These are phyloP conservation scores for Tardiomyces blankii DNA, from an alignment of 1,139 yeast species.

Conservation along the genomic window DNA sequence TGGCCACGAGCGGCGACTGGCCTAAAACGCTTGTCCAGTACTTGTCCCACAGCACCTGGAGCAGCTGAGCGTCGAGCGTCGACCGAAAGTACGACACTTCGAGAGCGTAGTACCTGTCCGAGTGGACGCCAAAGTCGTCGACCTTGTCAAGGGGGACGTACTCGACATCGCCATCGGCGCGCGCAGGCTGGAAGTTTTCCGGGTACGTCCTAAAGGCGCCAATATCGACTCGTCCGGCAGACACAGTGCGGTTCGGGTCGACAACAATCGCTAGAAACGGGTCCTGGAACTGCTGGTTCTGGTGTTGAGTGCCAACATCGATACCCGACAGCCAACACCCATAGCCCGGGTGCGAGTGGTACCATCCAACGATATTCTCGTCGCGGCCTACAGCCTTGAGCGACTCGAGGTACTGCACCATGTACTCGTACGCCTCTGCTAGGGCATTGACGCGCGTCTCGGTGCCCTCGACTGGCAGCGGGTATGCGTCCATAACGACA, in stretches of 20 bases:
- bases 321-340: conserved; percentile 74
- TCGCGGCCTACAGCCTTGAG: conserved; percentile 42
- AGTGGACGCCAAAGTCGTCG: conserved; percentile 60
- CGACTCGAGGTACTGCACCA: conserved; percentile 70
- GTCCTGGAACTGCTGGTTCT: conserved; percentile 78
- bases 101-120: conserved; percentile 60
- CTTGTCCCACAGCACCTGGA: conserved; percentile 37
- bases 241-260: conserved; percentile 65
- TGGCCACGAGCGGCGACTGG: conserved; percentile 1
- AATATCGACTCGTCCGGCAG: conserved; percentile 63
- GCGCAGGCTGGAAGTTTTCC: conserved; percentile 26
- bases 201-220: conserved; percentile 88
- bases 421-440: conserved; percentile 87
- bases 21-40: conserved; percentile 37
- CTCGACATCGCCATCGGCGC: background rate
- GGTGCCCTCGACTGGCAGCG: conserved; percentile 90
- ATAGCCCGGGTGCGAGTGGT: conserved; percentile 95
- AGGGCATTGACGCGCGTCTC: conserved; percentile 94
- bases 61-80: conserved; percentile 37
- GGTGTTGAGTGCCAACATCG: conserved; percentile 83
- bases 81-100: conserved; percentile 55
- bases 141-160: conserved; percentile 18
- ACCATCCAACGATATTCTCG: conserved; percentile 79
- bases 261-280: conserved; percentile 84
- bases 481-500: conserved; percentile 71